Conservation (phyloP, 768 basidiomycete species). For the Aureoboletus auriporus region DNA sequence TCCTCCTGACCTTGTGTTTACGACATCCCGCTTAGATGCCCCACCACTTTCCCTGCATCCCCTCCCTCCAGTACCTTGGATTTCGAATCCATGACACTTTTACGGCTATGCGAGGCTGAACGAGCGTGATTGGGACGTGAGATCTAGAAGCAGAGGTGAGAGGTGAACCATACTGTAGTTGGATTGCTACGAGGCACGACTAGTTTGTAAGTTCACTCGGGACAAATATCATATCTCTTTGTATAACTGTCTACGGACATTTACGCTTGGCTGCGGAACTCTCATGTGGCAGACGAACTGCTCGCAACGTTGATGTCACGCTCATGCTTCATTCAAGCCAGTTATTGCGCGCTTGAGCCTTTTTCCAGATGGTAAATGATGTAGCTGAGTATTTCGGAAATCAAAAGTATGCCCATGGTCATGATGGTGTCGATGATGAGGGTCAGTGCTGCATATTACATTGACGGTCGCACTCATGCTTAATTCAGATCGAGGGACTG, state of each 20-base stretch:
- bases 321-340: too few relatives aligned
- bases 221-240: slow-evolving; percentile 5
- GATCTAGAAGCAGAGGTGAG: slow-evolving; percentile 60
- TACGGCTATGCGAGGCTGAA: slow-evolving; percentile 81
- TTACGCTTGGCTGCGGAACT: too few relatives aligned
- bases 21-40: slow-evolving; percentile 8
- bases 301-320: too few relatives aligned
- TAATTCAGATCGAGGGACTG: too few relatives aligned
- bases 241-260: not conserved
- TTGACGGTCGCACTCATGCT: too few relatives aligned
- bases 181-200: slow-evolving; percentile 9
- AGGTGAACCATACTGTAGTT: slow-evolving; percentile 14
- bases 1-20: slow-evolving; percentile 2
- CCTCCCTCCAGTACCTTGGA: slow-evolving; percentile 46
- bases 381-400: too few relatives aligned
- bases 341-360: too few relatives aligned
- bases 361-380: too few relatives aligned
- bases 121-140: slow-evolving; percentile 67
- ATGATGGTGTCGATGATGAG: too few relatives aligned
- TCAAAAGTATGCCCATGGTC: too few relatives aligned
- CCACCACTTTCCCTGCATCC: slow-evolving; percentile 15
- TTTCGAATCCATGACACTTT: slow-evolving; percentile 75
- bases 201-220: slow-evolving; percentile 4
- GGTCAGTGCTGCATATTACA: too few relatives aligned
- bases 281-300: too few relatives aligned